Conservation (phyloP, 2,329 filamentous ascomycete species). For the Plectosphaerella sp. region DNA sequence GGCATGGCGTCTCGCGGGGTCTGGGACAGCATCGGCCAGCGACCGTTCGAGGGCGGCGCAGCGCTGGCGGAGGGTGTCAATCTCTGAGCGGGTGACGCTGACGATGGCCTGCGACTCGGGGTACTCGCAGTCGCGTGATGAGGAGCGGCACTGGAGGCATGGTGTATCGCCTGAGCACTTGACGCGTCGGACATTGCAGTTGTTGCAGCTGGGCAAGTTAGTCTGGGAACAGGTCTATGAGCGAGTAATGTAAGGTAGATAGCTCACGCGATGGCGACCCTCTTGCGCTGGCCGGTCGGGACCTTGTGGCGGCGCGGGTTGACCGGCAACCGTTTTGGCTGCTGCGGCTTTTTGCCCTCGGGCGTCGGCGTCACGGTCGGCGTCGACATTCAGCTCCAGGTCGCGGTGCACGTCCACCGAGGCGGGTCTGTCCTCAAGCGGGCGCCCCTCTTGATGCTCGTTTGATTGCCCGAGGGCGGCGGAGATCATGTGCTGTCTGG, state of each 20-base stretch:
- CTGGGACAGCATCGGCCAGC: slow-evolving; percentile 30
- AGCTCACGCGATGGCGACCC: slow-evolving; percentile 45
- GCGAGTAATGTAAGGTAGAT: neutral
- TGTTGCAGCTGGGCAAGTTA: too few species aligned
- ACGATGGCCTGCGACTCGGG: slow-evolving; percentile 39
- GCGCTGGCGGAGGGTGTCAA: slow-evolving; percentile 33
- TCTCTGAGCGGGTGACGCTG: slow-evolving; percentile 32
- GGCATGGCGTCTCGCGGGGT: slow-evolving; percentile 26
- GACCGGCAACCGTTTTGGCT: slow-evolving; percentile 37
- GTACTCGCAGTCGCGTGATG: slow-evolving; percentile 42
- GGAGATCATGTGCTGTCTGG: too few species aligned
- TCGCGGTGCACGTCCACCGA: too few species aligned
- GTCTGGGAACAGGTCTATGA: too few species aligned
- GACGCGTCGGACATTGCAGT: slow-evolving; percentile 47
- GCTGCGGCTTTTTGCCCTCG: neutral
- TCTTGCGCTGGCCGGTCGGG: slow-evolving; percentile 39
- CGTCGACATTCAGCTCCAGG: too few species aligned
- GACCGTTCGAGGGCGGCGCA: slow-evolving; percentile 34
- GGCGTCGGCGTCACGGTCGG: too few species aligned
- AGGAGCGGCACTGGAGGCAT: slow-evolving; percentile 38
- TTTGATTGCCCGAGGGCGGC: too few species aligned
- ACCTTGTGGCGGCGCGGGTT: slow-evolving; percentile 46
- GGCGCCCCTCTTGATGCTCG: too few species aligned
- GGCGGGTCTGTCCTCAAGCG: too few species aligned
- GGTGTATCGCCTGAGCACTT: slow-evolving; percentile 48